Evolutionary conservation across 305 asterid genomes (phyloP).

Genomic region (Fraxinus baroniana): DNA sequence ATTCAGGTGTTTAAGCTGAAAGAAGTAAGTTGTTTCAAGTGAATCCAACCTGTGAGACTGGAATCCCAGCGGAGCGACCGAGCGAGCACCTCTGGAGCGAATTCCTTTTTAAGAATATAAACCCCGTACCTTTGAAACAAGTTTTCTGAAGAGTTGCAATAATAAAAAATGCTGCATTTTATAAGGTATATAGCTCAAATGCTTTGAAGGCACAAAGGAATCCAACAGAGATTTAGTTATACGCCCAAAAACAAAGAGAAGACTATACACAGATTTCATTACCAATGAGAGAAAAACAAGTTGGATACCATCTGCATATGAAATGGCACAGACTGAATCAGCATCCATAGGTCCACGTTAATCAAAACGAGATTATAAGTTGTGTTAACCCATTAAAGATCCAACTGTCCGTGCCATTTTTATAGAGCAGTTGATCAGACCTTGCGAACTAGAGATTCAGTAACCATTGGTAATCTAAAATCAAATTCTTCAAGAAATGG

Average conservation of each 20-base stretch:
- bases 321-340: neutral
- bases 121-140: neutral
- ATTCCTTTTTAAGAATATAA: neutral
- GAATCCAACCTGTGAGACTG: neutral
- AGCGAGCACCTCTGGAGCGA: neutral
- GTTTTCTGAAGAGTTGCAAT: neutral
- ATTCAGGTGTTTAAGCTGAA: neutral
- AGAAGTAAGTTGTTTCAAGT: neutral
- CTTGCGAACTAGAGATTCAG: neutral
- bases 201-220: neutral
- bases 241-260: neutral
- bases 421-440: neutral
- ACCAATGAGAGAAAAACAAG: neutral
- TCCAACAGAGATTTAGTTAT: neutral
- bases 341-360: neutral
- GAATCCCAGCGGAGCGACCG: neutral
- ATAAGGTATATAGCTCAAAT: neutral
- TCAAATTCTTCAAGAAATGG: neutral
- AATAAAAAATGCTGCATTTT: neutral
- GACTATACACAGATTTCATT: neutral
- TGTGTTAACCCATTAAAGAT: neutral
- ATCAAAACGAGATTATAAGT: neutral
- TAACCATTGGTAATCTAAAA: neutral
- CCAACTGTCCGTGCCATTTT: neutral
- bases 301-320: neutral